Base-by-base conservation (phyloP, 805 yeast genomes). In the Pichia insulana region DNA sequence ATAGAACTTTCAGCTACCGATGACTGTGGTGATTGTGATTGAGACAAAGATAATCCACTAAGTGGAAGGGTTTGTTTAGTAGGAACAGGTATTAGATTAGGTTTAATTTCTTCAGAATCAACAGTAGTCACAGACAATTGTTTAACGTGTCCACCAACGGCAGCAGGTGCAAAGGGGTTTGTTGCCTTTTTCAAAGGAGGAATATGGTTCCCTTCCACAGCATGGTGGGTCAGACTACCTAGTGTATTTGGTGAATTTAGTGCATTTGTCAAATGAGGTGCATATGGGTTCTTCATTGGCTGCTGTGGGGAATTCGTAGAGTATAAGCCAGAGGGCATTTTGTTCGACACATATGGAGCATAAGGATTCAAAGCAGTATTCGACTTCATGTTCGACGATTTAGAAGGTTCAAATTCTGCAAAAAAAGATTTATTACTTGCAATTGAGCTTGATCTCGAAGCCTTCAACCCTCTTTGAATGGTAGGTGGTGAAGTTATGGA, bases 371-470 rank as follows among this genome's bases (percentile, higher is more conserved):
- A 32, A 41, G 47, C 58, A 20, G 40, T 34, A n/a, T 43, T 26
- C 1, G 39, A 22, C 13, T 34, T 34, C 16, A 37, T 47, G 8
- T 28, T 18, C 8, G 45, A 50, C 4, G 31, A 22, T 7, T 27
- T 30, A 4, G 45, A 15, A 19, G 70, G 50, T 4, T 84, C 84
- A 31, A 76, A 55, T 42, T 79, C 86, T 41, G 75, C 80, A 53
- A 76, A 79, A 52, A 80, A 49, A 60, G 46, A 31, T 3, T 18
- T 28, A 7, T 20, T 12, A 12, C 48, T 42, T 6, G 30, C 11
- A 10, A 17, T 25, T 19, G 43, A 39, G 10, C 25, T 43, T 10
- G 43, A 15, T 20, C 40, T 35, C 27, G 43, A 26, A 28, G 9
- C 26, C 9, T 26, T 36, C 12, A 6, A 11, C 12, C 8, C 13